Base-by-base conservation (phyloP, 2,329 filamentous ascomycete species). In the Cladophialophora yegresii region DNA sequence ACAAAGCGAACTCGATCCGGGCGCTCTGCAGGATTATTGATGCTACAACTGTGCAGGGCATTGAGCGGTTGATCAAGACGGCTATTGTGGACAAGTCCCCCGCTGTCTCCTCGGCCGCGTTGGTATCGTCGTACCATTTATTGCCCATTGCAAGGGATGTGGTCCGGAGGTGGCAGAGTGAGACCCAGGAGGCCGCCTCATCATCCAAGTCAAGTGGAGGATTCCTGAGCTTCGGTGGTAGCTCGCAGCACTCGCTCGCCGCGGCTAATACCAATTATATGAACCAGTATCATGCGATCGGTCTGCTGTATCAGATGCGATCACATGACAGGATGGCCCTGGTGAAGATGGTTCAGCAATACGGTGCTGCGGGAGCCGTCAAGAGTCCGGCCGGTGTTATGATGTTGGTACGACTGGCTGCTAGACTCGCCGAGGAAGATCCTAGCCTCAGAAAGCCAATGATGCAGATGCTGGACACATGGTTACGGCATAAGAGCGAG, bases 301-400 rank as follows among this genome's bases (percentile, higher is more conserved):
- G 95, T 69, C 85, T 99, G 61, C 81, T 99, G 51, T 99, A 98
- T 78, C 93, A 98, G 80, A 98, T 98, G 92, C 90, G 95, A 74
- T 90, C 90, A 73, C 93, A 97, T 77, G 95, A 99, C 78, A 88
- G 95, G 73, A 99, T 99, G 95, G 93, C 95, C 23, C 81, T 99
- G 72, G 93, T 98, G 66, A 99, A 99, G 85, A 98, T 99, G 95
- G 93, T 99, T n/a, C 95, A 99, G 81, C 95, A 99, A 78, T 98
- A 97, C 76, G 92, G 92, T 58, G 89, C 89, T 59, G 87, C 92
- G 16, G 95, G 95, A 64, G 92, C 92, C 10, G 89, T 98, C 67
- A 98, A 97, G 87, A 97, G 91, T 78, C 92, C 95, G 22, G 91
- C 93, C 65, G 95, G 93, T 36, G 89, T 93, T 64, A 87, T 99